Evolutionary conservation across 1,284 basidiomycete genomes (phyloP).

Genomic region (Meira miltonrushii): DNA sequence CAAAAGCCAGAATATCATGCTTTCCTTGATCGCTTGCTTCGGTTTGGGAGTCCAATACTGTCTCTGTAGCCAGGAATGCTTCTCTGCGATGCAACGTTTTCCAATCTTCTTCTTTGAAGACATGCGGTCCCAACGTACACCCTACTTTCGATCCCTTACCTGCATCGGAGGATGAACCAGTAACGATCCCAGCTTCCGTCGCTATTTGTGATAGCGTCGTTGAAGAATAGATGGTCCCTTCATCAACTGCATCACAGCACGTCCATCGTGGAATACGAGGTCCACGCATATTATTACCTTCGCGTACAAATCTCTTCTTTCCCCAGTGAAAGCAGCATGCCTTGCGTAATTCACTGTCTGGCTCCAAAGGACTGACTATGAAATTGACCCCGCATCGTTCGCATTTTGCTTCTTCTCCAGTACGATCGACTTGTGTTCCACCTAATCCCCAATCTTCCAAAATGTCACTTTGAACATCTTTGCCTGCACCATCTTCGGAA

Average conservation of each 20-base stretch:
- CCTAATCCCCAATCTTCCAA: conserved; percentile 28
- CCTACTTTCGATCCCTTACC: conserved; percentile 30
- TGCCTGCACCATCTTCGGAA: neutral
- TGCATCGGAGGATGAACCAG: neutral
- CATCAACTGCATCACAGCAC: conserved; percentile 40
- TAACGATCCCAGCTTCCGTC: neutral
- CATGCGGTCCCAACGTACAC: conserved; percentile 43
- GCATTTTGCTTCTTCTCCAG: conserved; percentile 35
- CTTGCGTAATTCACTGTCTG: conserved; percentile 23
- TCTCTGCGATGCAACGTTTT: conserved; percentile 36
- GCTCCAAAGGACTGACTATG: conserved; percentile 20
- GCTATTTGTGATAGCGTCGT: conserved; percentile 9
- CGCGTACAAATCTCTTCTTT: conserved; percentile 17
- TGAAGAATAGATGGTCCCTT: conserved; percentile 7
- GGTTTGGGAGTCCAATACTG: conserved; percentile 17
- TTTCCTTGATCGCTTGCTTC: neutral
- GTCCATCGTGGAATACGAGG: conserved; percentile 30
- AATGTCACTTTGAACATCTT: conserved; percentile 10
- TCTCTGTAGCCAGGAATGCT: conserved; percentile 29
- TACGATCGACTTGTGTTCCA: conserved; percentile 21
- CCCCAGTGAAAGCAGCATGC: conserved; percentile 45
- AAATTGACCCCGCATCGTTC: conserved; percentile 37
- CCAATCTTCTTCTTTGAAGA: conserved; percentile 41
- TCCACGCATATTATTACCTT: neutral
- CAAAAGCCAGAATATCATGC: conserved; percentile 42